Evolutionary conservation across 805 yeast genomes (phyloP), one percentile per base, ranked within the genome.

Genomic region (Candida argentea): DNA sequence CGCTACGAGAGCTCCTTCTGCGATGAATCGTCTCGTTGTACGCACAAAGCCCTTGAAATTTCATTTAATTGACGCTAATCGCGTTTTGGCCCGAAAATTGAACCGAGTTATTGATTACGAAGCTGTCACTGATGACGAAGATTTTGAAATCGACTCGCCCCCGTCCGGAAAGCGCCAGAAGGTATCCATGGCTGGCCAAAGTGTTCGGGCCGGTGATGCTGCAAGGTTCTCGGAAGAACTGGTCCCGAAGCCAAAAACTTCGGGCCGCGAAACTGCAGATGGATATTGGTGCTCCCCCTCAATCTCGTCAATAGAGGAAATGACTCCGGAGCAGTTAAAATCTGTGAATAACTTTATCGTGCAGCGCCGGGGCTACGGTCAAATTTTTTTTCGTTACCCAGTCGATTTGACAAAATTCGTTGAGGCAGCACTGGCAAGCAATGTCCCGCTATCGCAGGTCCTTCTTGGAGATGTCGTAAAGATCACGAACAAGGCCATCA

Each of bases 221-320:
- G 14, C 6, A 4, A 11, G n/a, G 5, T 7, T 8, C 7, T 20
- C 25, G 14, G 29, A 32, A 14, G 13, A 25, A 14, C 15, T 4
- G 2, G 7, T 8, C 7, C n/a, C n/a, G n/a, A n/a, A n/a, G n/a
- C n/a, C n/a, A n/a, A 7, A 8, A 8, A 10, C 26, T n/a, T 25
- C 25, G 5, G 29, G 30, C 8, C 20, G 7, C 10, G 37, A 36
- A 5, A 24, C 26, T 9, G 28, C 49, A 21, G 42, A 50, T 4
- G 81, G 69, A 3, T 81, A 81, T 42, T 82, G 89, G 86, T 73
- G 83, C 35, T 63, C 78, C 1, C 93, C 91, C 1, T 52, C 79
- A 0, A 53, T 77, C 10, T 56, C 54, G 3, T 71, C 68, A 17
- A 54, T 82, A 3, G 37, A 63, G 0, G 37, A 46, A 5, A 39